These are phyloP conservation scores for Suhomyces yuchorum DNA, from an alignment of 1,139 yeast genomes.

Conservation along the genomic window DNA sequence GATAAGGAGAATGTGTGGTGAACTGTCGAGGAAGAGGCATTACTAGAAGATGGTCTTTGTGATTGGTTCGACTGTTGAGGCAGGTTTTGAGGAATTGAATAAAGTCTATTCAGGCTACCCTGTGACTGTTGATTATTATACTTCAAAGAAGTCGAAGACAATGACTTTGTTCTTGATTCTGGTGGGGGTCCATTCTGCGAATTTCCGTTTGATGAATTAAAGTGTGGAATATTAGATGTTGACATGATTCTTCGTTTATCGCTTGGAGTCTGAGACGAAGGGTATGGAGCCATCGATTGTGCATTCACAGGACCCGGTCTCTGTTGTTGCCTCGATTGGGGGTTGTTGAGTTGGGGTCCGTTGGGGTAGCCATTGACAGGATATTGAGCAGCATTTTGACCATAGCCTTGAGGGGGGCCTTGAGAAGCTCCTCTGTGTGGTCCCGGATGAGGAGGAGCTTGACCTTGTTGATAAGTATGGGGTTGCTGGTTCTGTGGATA, in stretches of 20 bases:
- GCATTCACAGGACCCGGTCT: slow-evolving; percentile 1
- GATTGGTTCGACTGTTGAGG: slow-evolving; percentile 9
- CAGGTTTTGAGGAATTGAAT: slow-evolving; percentile 13
- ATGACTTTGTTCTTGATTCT: slow-evolving; percentile 20
- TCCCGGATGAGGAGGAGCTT: background rate
- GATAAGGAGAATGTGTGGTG: slow-evolving; percentile 43
- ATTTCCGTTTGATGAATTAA: background rate
- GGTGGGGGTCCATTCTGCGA: background rate
- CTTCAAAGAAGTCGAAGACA: slow-evolving; percentile 18
- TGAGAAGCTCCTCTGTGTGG: background rate
- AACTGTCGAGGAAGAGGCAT: slow-evolving; percentile 26
- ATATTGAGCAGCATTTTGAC: background rate
- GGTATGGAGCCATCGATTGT: background rate
- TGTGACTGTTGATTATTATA: slow-evolving; percentile 14
- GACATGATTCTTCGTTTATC: slow-evolving; percentile 19
- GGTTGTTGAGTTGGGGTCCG: background rate
- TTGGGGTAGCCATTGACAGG: background rate
- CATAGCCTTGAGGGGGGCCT: background rate
- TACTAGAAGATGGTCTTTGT: slow-evolving; percentile 22
- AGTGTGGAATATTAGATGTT: slow-evolving; percentile 17
- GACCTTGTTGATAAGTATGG: background rate
- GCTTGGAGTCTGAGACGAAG: slow-evolving; percentile 3
- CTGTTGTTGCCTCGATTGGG: slow-evolving; percentile 1
- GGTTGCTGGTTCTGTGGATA: background rate
- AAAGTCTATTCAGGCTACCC: slow-evolving; percentile 9